Evolutionary conservation across 2,329 filamentous ascomycete genomes (phyloP).

Genomic region (Beauveria rudraprayagi): DNA sequence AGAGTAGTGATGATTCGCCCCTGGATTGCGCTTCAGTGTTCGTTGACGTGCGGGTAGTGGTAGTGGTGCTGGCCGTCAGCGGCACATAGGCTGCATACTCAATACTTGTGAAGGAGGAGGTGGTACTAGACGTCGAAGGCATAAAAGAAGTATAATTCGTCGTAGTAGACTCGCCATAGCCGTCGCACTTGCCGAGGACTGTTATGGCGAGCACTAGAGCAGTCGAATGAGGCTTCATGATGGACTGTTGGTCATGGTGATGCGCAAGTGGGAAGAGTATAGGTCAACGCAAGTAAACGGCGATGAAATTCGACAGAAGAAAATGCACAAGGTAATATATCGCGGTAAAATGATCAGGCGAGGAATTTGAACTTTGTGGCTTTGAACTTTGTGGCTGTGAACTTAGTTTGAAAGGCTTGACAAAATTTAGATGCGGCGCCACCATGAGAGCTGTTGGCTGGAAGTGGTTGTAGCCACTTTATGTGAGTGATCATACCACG

Average conservation of each 20-base stretch:
- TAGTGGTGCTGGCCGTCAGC: background rate
- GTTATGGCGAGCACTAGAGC: background rate
- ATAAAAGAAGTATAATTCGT: background rate
- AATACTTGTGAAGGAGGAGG: background rate
- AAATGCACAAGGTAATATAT: too few species aligned
- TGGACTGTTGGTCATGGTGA: background rate
- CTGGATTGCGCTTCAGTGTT: background rate
- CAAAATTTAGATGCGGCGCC: background rate
- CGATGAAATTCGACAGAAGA: too few species aligned
- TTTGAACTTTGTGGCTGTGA: too few species aligned
- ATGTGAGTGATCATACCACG: too few species aligned
- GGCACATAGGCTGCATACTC: background rate
- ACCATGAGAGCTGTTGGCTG: background rate
- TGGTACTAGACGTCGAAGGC: background rate
- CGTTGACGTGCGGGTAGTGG: background rate
- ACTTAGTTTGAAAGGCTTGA: too few species aligned
- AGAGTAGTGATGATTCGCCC: background rate
- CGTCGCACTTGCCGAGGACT: background rate
- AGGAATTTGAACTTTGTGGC: too few species aligned
- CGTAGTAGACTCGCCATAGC: background rate
- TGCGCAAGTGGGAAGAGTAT: background rate
- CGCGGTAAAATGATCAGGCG: too few species aligned
- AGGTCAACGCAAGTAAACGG: background rate
- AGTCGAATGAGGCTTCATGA: background rate
- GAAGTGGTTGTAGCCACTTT: too few species aligned